These are phyloP conservation scores for Castanospermum australe DNA, from an alignment of 306 rosid species.

Conservation along the genomic window DNA sequence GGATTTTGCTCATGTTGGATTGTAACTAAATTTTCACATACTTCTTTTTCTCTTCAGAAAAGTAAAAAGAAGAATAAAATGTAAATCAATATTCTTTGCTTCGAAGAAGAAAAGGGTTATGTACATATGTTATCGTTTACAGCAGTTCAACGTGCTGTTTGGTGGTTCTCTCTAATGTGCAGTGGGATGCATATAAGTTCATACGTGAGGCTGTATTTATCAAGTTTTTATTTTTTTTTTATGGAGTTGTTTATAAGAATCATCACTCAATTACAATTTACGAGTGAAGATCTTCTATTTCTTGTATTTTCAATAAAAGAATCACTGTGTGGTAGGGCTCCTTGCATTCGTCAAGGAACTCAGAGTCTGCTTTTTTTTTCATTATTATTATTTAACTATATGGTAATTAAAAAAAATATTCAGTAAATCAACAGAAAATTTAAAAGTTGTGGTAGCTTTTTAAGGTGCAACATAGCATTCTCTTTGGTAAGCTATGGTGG, in stretches of 20 bases:
- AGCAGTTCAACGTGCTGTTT: slow-evolving; percentile 20
- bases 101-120: slow-evolving; percentile 4
- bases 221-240: slow-evolving; percentile 8
- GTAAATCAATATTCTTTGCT: slow-evolving; percentile 37
- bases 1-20: slow-evolving; percentile 15
- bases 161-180: slow-evolving; percentile 31
- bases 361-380: background rate
- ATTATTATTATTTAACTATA: background rate
- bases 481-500: slow-evolving; percentile 19
- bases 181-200: slow-evolving; percentile 27
- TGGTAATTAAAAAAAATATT: background rate
- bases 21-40: slow-evolving; percentile 17
- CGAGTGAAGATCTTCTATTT: background rate
- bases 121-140: background rate
- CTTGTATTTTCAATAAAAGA: slow-evolving; percentile 8
- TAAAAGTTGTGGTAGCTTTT: slow-evolving; percentile 11
- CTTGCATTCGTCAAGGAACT: slow-evolving; percentile 21
- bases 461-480: slow-evolving; percentile 45
- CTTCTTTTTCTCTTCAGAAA: slow-evolving; percentile 12
- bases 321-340: slow-evolving; percentile 11
- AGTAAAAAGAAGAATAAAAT: slow-evolving; percentile 20
- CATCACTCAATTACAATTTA: slow-evolving; percentile 6
- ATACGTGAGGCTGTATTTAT: slow-evolving; percentile 34
- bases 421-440: background rate
- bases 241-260: slow-evolving; percentile 21